These are phyloP conservation scores for Aciculoconidium aculeatum DNA, from an alignment of 805 yeast genomes.

Conservation along the genomic window DNA sequence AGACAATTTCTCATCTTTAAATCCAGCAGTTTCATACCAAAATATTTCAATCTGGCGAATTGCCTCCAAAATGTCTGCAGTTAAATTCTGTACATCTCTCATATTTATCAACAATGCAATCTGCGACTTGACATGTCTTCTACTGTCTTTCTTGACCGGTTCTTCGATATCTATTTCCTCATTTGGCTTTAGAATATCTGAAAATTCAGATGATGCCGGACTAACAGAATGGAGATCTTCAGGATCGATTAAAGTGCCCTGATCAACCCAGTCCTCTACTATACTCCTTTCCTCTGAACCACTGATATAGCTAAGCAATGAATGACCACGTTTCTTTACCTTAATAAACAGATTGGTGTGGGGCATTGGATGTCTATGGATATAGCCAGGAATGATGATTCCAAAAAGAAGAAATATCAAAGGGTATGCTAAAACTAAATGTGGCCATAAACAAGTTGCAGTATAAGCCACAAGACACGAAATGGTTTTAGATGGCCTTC, in stretches of 20 bases:
- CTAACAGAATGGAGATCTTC: conserved; percentile 7
- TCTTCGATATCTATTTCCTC: conserved; percentile 5
- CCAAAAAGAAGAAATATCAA: conserved; percentile 48
- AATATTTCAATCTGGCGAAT: conserved; percentile 50
- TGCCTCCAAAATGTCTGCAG: conserved; percentile 46
- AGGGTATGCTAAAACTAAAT: conserved; percentile 60
- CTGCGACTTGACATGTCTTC: conserved; percentile 24
- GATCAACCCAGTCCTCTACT: conserved; percentile 24
- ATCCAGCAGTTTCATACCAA: conserved; percentile 60
- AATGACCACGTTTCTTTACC: conserved; percentile 47
- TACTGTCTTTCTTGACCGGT: conserved; percentile 10
- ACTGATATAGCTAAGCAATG: conserved; percentile 40
- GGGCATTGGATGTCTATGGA: conserved; percentile 56
- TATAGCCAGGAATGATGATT: conserved; percentile 65
- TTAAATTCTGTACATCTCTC: conserved; percentile 67
- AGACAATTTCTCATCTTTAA: conserved; percentile 61
- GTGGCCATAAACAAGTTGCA: conserved; percentile 65
- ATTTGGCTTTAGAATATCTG: not conserved
- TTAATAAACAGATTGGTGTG: conserved; percentile 38
- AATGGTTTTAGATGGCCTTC: conserved; percentile 63
- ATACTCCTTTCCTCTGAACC: conserved; percentile 27
- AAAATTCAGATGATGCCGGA: conserved; percentile 7
- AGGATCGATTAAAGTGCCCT: conserved; percentile 5
- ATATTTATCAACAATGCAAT: conserved; percentile 51
- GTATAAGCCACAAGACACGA: conserved; percentile 56